Base-by-base conservation (phyloP, 768 basidiomycete genomes). In the Boletus bicolor region DNA sequence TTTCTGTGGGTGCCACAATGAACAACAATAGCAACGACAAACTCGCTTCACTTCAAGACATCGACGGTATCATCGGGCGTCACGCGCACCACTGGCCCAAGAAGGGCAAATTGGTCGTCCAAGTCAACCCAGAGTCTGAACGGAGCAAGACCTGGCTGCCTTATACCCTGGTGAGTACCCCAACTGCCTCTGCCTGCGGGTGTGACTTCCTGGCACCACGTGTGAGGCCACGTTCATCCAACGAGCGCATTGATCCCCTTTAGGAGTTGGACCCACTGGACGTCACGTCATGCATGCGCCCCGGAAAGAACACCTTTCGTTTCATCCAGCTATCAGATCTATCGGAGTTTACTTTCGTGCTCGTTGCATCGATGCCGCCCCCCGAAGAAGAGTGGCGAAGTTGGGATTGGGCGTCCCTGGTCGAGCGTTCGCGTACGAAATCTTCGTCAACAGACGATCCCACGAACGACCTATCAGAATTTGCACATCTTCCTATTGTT, bases 321-420 rank as follows among this genome's bases (percentile, higher is more conserved):
- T 74, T 83, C 52, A 77, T 83, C 42, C 82, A 83, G 35, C 66
- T 85, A 15, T 72, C 72, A 7, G 65, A 69, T 48, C 67, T 81
- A 60, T 67, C 73, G 17, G 67, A 76, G 30, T 75, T 67, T 54
- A 68, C 75, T 2, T 83, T 83, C 58, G 65, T 78, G 21, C 73
- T 83, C 54, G 71, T 70, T 52, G 78, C 78, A 6, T 71, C 65
- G 42, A 62, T 54, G n/a, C 59, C 60, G 15, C 62, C 49, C 12
- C 64, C 55, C 0, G 58, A 63, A 39, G 63, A 68, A 11, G 61
- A 30, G n/a, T 66, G 62, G 68, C 59, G 61, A 21, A 43, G 44
- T 26, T 60, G 53, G 56, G 64, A 61, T 34, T 72, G 71, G 71
- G 51, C 54, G 6, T 66, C 65, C 14, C 21, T 52, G 6, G 36